Evolutionary conservation across 1,139 yeast genomes (phyloP).

Genomic region (Kurtzmaniella quercitrusa): DNA sequence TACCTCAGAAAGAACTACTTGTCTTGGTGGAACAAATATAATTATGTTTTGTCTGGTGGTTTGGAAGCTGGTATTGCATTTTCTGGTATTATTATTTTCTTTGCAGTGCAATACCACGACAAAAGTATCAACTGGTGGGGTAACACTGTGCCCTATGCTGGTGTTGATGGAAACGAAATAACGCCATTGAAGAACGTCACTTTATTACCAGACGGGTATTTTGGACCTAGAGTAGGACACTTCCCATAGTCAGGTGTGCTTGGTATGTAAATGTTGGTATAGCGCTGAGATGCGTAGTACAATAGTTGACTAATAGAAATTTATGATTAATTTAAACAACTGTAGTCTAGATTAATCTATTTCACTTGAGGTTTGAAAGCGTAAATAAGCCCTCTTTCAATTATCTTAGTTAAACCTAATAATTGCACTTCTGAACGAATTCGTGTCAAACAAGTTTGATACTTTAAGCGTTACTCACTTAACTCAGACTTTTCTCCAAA

Average conservation of each 20-base stretch:
- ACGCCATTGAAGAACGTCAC: constrained; percentile 11
- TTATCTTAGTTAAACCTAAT: no score
- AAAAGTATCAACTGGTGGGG: constrained; percentile 56
- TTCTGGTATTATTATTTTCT: constrained; percentile 48
- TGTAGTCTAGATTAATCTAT: no score
- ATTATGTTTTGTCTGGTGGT: constrained; percentile 48
- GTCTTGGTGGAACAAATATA: constrained; percentile 59
- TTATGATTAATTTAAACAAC: no score
- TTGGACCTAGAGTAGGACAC: constrained; percentile 39
- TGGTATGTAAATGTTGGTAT: neutral
- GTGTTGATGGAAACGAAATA: constrained; percentile 34
- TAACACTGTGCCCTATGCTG: constrained; percentile 38
- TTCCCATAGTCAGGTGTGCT: constrained; percentile 15
- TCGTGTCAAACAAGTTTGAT: no score
- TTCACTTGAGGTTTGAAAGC: no score
- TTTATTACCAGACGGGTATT: constrained; percentile 37
- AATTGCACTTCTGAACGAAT: no score
- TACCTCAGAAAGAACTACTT: constrained; percentile 39
- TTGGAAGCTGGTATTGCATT: constrained; percentile 53
- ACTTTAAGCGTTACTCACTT: no score
- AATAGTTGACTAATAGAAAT: no score
- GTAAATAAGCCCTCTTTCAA: no score
- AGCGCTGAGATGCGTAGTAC: no score
- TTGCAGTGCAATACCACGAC: constrained; percentile 46
- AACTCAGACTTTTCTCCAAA: no score